These are phyloP conservation scores for Aspergillus ochraceoroseus DNA, from an alignment of 2,329 filamentous ascomycete genomes.

Conservation along the genomic window DNA sequence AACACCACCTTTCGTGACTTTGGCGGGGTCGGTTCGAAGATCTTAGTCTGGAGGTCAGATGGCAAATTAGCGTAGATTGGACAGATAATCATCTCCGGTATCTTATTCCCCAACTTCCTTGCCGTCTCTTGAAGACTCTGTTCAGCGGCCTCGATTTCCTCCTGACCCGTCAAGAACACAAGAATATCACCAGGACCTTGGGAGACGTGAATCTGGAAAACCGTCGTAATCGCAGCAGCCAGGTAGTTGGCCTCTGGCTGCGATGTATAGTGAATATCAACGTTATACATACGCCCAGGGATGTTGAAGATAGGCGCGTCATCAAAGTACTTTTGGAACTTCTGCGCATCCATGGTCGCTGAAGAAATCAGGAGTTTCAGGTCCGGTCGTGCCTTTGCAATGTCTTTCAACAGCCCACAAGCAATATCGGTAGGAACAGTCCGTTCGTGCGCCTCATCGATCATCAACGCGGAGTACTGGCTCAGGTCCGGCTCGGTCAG, in stretches of 20 bases:
- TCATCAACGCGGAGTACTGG: conserved; percentile 84
- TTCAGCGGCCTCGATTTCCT: conserved; percentile 88
- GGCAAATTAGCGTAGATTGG: conserved; percentile 94
- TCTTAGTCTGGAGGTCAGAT: conserved; percentile 83
- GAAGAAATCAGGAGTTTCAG: conserved; percentile 88
- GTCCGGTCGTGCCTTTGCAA: conserved; percentile 75
- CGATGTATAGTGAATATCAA: conserved; percentile 85
- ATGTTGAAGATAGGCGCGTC: conserved; percentile 93
- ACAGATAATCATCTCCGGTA: conserved; percentile 81
- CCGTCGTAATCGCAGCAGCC: conserved; percentile 81
- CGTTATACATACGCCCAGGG: conserved; percentile 79
- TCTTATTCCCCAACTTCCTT: conserved; percentile 75
- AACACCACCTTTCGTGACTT: conserved; percentile 85
- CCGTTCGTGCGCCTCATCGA: conserved; percentile 95
- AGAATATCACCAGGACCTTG: conserved; percentile 84
- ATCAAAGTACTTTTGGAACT: conserved; percentile 88
- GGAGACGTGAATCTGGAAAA: conserved; percentile 90
- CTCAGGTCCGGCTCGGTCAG: conserved; percentile 80
- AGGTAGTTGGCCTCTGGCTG: conserved; percentile 93
- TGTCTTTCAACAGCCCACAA: conserved; percentile 80
- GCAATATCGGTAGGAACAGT: conserved; percentile 88
- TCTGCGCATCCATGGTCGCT: conserved; percentile 88
- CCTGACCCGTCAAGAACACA: conserved; percentile 91
- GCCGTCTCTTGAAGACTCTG: conserved; percentile 79
- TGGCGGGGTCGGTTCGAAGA: conserved; percentile 87